Conservation (phyloP, 1,139 yeast species). For the Blastobotrys illinoisensis region DNA sequence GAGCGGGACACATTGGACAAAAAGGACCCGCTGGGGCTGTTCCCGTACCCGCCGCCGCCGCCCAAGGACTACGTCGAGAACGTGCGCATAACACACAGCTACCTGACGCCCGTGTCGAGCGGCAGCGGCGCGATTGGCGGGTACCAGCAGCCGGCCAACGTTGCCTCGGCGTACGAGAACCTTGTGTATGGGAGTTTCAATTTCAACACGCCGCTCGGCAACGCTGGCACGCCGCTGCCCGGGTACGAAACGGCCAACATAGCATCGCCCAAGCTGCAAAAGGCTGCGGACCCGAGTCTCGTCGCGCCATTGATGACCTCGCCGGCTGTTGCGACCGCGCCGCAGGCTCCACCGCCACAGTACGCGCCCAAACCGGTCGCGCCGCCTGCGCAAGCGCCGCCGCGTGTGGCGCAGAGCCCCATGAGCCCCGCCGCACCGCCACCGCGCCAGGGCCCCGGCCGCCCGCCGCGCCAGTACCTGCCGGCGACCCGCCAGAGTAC, state of each 20-base stretch:
- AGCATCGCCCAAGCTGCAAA: neutral
- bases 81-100: neutral
- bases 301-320: neutral
- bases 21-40: neutral
- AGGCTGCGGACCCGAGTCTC: neutral
- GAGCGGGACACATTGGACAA: neutral
- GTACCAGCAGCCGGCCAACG: conserved; percentile 8
- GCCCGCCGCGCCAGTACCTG: conserved; percentile 11
- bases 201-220: conserved; percentile 8
- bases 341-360: neutral
- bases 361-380: neutral
- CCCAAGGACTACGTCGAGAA: conserved; percentile 11
- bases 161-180: conserved; percentile 8
- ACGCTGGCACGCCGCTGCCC: conserved; percentile 7
- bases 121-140: neutral
- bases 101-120: neutral
- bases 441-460: conserved; percentile 10
- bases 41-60: conserved; percentile 14
- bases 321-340: conserved; percentile 1
- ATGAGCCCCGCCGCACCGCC: conserved; percentile 6
- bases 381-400: neutral
- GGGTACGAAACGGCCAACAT: conserved; percentile 5
- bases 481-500: conserved; percentile 16
- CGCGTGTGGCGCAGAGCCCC: conserved; percentile 6
- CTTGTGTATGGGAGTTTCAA: conserved; percentile 9